A percentile compares a stretch with the other conserved stretches of the same genome.
Evolutionary conservation across 2,329 filamentous ascomycete genomes (phyloP).

Genomic region (Xylariales sp.): DNA sequence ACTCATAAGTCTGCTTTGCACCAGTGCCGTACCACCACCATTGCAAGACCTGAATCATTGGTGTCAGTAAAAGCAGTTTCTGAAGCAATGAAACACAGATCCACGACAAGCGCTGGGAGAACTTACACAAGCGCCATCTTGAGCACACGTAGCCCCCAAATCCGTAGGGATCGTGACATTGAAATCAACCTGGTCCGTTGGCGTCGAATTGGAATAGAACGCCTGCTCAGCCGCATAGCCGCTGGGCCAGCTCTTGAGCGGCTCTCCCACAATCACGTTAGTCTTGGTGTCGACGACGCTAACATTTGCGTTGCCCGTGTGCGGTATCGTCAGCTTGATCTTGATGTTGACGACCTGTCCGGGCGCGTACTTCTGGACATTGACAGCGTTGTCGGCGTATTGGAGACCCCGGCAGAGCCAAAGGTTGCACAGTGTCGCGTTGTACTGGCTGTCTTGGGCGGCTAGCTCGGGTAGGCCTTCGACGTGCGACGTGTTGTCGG

Average conservation of each 20-base stretch:
- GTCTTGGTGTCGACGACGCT: constrained; percentile 40
- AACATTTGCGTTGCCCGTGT: constrained; percentile 44
- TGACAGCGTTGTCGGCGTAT: constrained; percentile 33
- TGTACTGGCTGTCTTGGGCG: constrained; percentile 19
- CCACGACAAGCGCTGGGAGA: too few species aligned
- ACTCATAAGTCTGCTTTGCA: constrained; percentile 26
- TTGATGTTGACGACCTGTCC: constrained; percentile 38
- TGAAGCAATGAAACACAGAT: too few species aligned
- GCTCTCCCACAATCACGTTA: constrained; percentile 32
- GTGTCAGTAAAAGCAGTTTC: too few species aligned
- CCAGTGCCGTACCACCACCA: constrained; percentile 28
- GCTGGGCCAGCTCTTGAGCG: constrained; percentile 23
- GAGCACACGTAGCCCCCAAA: constrained; percentile 20
- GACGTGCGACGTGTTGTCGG: constrained; percentile 22
- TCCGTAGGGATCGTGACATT: constrained; percentile 23
- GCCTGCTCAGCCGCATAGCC: constrained; percentile 25
- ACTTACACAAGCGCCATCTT: constrained; percentile 25
- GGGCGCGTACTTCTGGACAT: constrained; percentile 32
- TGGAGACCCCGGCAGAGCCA: constrained; percentile 36
- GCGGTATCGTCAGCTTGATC: constrained; percentile 40
- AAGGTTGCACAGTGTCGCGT: constrained; percentile 26
- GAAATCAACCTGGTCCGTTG: constrained; percentile 25
- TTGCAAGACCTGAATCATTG: constrained; percentile 21
- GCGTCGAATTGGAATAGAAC: constrained; percentile 22
- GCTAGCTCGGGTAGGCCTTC: constrained; percentile 27